These are phyloP conservation scores for Poa annua DNA, from an alignment of 176 grass and related monocot species.

Conservation along the genomic window DNA sequence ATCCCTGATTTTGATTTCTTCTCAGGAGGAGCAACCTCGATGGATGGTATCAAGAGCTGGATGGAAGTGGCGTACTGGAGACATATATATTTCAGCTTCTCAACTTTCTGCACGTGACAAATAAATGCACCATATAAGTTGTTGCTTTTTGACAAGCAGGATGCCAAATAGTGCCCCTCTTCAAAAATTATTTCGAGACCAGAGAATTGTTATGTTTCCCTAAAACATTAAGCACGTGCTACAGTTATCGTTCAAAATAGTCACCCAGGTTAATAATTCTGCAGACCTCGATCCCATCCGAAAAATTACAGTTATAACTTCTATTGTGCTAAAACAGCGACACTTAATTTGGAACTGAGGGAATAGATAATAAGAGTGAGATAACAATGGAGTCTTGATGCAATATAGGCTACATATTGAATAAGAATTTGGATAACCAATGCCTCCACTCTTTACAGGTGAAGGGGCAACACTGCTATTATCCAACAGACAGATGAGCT, in stretches of 20 bases:
- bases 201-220: background rate
- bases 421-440: background rate
- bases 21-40: conserved; percentile 54
- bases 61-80: conserved; percentile 88
- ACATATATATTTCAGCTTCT: conserved; percentile 87
- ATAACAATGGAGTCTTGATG: background rate
- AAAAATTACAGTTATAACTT: background rate
- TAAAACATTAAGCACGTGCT: background rate
- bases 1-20: conserved; percentile 36
- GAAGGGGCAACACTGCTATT: background rate
- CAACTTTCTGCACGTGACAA: conserved; percentile 71
- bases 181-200: background rate
- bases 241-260: background rate
- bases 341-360: too few species aligned
- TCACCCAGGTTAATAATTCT: background rate
- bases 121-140: conserved; percentile 29
- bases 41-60: conserved; percentile 80
- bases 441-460: background rate
- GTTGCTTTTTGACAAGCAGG: background rate
- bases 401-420: background rate
- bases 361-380: background rate
- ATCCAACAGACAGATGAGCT: background rate
- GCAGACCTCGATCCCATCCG: background rate
- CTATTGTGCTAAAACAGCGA: too few species aligned
- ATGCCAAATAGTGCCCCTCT: background rate